phyloP scores from a whole-genome alignment of 2,329 filamentous ascomycete genomes.

The Torrubiellomyces zombiae region DNA sequence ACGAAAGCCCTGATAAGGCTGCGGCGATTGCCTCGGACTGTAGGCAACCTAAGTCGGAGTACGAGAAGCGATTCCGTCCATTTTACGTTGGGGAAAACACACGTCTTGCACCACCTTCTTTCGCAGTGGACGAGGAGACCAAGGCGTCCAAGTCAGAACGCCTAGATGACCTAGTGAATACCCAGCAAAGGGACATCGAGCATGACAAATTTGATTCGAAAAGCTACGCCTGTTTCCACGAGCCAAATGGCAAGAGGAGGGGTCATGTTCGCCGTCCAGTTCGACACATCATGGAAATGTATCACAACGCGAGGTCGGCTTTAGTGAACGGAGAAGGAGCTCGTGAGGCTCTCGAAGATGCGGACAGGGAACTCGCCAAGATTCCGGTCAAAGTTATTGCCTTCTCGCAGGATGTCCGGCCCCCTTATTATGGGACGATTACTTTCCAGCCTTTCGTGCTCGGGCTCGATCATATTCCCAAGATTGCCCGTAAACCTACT shows the following conservation, averaged over 20 bases:
- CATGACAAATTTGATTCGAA: conserved; percentile 25
- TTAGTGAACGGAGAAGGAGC: conserved; percentile 17
- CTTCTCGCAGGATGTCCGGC: conserved; percentile 49
- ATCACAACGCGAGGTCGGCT: conserved; percentile 26
- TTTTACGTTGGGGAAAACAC: conserved; percentile 68
- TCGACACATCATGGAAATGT: conserved; percentile 42
- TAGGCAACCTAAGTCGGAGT: conserved; percentile 28
- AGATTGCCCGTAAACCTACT: conserved; percentile 36
- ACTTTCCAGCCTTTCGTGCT: conserved; percentile 38
- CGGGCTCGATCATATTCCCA: conserved; percentile 27
- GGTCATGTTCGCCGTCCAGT: conserved; percentile 36
- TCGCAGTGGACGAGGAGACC: conserved; percentile 40
- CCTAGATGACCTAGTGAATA: conserved; percentile 34
- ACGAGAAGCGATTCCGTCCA: conserved; percentile 57
- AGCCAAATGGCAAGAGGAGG: too few species aligned
- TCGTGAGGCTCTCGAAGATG: conserved; percentile 15
- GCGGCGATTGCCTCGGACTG: conserved; percentile 5
- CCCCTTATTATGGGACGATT: conserved; percentile 56
- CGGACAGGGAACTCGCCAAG: conserved; percentile 24
- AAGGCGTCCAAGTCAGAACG: conserved; percentile 30
- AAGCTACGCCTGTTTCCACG: too few species aligned
- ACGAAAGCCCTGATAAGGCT: conserved; percentile 13
- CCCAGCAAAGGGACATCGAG: conserved; percentile 25
- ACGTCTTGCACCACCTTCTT: conserved; percentile 44
- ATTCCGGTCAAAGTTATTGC: conserved; percentile 47